Evolutionary conservation across 148 eudicot species (phyloP).

Genomic region (Rhododendron ovatum): DNA sequence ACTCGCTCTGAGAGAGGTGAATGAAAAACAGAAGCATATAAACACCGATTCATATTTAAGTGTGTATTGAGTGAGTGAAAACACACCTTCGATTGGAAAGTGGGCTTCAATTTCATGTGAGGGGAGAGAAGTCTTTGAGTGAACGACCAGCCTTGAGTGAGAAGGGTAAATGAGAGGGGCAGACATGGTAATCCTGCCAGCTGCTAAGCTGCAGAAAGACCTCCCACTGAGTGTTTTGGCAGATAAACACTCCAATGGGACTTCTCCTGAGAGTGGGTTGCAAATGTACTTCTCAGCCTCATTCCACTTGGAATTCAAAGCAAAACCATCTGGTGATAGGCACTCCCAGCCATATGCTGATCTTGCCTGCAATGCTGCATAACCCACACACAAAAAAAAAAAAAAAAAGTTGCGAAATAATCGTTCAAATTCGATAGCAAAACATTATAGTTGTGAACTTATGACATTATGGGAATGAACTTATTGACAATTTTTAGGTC

Average conservation of each 20-base stretch:
- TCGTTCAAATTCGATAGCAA: neutral
- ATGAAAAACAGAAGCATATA: too few relatives aligned
- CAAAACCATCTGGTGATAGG: slow-evolving; percentile 64
- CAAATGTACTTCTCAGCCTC: slow-evolving; percentile 93
- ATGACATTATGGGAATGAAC: too few relatives aligned
- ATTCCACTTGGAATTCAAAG: slow-evolving; percentile 86
- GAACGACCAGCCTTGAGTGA: slow-evolving; percentile 17
- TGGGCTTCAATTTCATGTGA: slow-evolving; percentile 12
- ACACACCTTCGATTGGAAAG: slow-evolving; percentile 18
- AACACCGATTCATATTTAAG: neutral
- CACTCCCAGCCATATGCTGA: slow-evolving; percentile 74
- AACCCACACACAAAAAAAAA: neutral
- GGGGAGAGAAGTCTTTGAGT: slow-evolving; percentile 14
- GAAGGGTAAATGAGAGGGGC: slow-evolving; percentile 77
- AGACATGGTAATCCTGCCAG: slow-evolving; percentile 70
- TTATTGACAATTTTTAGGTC: too few relatives aligned
- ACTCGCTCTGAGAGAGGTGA: neutral
- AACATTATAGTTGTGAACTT: too few relatives aligned
- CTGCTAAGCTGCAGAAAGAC: slow-evolving; percentile 45
- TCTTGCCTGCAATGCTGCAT: slow-evolving; percentile 79
- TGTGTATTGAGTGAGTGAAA: neutral
- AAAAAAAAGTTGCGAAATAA: neutral
- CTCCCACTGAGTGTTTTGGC: slow-evolving; percentile 74
- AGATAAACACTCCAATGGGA: slow-evolving; percentile 91
- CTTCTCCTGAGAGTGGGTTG: slow-evolving; percentile 87